phyloP scores from a whole-genome alignment of 2,329 filamentous ascomycete genomes.

The Beauveria australis region DNA sequence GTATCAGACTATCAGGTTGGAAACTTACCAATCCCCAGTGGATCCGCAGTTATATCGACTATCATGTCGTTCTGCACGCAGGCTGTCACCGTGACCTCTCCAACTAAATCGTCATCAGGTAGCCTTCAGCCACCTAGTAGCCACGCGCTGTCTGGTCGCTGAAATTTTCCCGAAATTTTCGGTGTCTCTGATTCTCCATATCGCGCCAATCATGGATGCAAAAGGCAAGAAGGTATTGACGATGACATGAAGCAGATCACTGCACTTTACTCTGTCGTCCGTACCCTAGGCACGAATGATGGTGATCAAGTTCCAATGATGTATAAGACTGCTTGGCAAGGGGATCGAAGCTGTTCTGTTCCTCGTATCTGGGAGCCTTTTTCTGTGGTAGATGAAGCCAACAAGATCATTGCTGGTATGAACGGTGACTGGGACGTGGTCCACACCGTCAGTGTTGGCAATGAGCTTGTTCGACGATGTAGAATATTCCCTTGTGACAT shows the following conservation, averaged over 20 bases:
- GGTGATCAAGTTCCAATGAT: slow-evolving; percentile 64
- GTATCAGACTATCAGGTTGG: background rate
- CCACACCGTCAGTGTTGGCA: slow-evolving; percentile 68
- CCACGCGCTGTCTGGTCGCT: background rate
- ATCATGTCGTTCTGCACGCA: slow-evolving; percentile 4
- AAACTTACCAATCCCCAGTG: background rate
- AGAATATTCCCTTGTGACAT: slow-evolving; percentile 45
- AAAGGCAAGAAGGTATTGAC: slow-evolving; percentile 53
- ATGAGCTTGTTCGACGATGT: slow-evolving; percentile 70
- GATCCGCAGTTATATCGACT: background rate
- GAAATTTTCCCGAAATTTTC: slow-evolving; percentile 19
- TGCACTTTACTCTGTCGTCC: slow-evolving; percentile 52
- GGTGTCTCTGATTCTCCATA: slow-evolving; percentile 44
- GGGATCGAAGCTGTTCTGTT: slow-evolving; percentile 69
- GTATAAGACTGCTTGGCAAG: slow-evolving; percentile 54
- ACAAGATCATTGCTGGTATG: slow-evolving; percentile 51
- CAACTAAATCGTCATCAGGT: background rate
- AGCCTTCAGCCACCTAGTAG: background rate
- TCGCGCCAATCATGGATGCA: slow-evolving; percentile 52
- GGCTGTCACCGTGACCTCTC: slow-evolving; percentile 3
- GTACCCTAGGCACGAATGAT: slow-evolving; percentile 67
- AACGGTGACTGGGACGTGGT: slow-evolving; percentile 58
- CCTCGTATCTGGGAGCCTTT: slow-evolving; percentile 60
- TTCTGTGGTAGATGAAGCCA: slow-evolving; percentile 47
- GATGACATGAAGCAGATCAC: slow-evolving; percentile 52